Conservation (phyloP, 768 basidiomycete genomes). For the Exsudoporus frostii region DNA sequence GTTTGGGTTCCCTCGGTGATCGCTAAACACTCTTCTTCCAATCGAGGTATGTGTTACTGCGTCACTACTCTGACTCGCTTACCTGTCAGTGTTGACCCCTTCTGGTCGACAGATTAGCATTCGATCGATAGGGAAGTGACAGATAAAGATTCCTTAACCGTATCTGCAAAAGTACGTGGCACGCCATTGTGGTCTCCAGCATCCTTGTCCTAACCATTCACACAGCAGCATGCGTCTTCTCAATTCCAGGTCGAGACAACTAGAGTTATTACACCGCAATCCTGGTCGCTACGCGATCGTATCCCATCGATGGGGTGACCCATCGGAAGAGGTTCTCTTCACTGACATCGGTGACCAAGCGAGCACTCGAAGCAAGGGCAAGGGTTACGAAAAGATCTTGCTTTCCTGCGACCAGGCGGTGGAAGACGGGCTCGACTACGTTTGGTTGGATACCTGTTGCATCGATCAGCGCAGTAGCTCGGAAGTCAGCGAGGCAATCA, state of each 20-base stretch:
- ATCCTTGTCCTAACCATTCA: not conserved
- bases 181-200: not conserved
- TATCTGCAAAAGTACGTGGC: constrained; percentile 3
- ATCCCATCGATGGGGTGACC: constrained; percentile 27
- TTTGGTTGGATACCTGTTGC: constrained; percentile 36
- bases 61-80: not conserved
- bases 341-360: constrained; percentile 19
- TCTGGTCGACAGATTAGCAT: not conserved
- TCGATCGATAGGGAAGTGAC: not conserved
- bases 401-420: constrained; percentile 18
- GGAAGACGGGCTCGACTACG: constrained; percentile 13
- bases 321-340: constrained; percentile 23
- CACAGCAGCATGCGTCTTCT: constrained; percentile 23
- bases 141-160: not conserved
- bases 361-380: constrained; percentile 10
- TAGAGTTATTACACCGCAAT: constrained; percentile 12
- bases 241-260: constrained; percentile 12
- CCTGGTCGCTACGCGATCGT: constrained; percentile 21
- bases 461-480: constrained; percentile 28
- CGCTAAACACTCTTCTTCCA: not conserved
- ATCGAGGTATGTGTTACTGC: not conserved
- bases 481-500: constrained; percentile 31
- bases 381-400: constrained; percentile 22
- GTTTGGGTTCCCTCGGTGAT: not conserved
- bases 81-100: too few species aligned